Evolutionary conservation across 768 basidiomycete species (phyloP), one percentile per base, ranked within the genome.

Genomic region (Amanita phalloides): DNA sequence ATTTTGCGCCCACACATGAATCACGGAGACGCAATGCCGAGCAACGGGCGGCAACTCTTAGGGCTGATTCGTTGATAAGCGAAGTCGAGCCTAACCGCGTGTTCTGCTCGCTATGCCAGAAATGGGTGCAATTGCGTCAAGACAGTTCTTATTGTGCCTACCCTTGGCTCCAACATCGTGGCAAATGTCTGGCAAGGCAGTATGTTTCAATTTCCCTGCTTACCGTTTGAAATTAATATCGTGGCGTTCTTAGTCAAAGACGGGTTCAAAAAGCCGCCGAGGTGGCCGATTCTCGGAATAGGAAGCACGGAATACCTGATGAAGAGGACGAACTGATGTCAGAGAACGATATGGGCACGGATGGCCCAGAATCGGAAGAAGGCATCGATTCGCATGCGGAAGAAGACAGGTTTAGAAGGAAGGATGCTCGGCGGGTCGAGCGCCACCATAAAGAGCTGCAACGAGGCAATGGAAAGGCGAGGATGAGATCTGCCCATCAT

Each of bases 121-220:
- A 89, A 64, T 90, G 87, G 87, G 85, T 90, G 1, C 87, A 89
- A 64, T 71, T 90, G 17, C 65, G 87, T 38, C 86, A 87, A 62
- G 86, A 90, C 57, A 81, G 78, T 54, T 78, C 79, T 8, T 90
- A 83, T 62, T 90, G 86, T 57, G 83, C 86, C 48, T 86, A 88
- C 61, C 86, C 87, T 36, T 90, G 86, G 87, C 62, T 81, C 53
- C 84, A 86, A 66, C 87, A 90, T 64, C 76, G 84, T 17, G 76
- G 72, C 23, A 90, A 87, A 64, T 89, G 87, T 68, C 62, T 86
- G 42, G 76, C 78, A n/a, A 66, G 84, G 60, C 73, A 79, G 86
- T 88, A 63, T 61, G 81, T 55, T 52, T 45, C 41, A 54, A n/a
- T 41, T 47, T 55, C 42, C 20, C 21, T 42, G 30, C 36, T 36